Base-by-base conservation (phyloP, 139 green algal species). In the Deuterostichococcus epilithicus region DNA sequence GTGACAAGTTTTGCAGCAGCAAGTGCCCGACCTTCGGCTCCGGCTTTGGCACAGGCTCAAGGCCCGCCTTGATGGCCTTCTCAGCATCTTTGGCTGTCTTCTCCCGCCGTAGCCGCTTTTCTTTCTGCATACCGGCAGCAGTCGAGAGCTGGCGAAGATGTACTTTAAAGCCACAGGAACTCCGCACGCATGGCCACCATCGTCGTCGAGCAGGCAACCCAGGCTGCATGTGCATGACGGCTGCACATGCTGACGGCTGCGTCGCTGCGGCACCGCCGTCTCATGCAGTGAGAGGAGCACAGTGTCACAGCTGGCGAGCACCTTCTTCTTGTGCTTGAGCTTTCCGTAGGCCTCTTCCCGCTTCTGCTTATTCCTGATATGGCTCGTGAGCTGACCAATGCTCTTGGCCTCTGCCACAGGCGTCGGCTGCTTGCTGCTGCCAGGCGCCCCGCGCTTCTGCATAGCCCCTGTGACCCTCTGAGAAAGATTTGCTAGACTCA, bases 331-430 rank as follows among this genome's bases (percentile, higher is more conserved):
- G 69, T 90, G 82, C 77, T 92, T 94, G 0, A 97, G 84, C 77
- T 97, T 92, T 6, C 77, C 72, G 68, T 97, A 98, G 25, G 86
- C 42, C 73, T 93, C 83, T 6, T 84, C 81, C 8, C 93, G 83
- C 1, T 92, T 86, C 5, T 89, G 84, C 79, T 97, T 98, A 80
- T 98, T 98, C 45, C 81, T 84, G 26, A 98, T 97, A 68, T 82
- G 58, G 69, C 77, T 87, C 0, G 91, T 96, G 36, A 87, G 87
- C 86, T 91, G 81, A 1, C 93, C 93, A 35, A 97, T 83, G 59
- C 77, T 91, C 23, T 32, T 47, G 22, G 0, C 59, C 25, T 44
- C 66, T 28, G n/a, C n/a, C n/a, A n/a, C n/a, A n/a, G n/a, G n/a
- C n/a, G n/a, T n/a, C 66, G 35, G 66, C 6, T 72, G n/a, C 10